Evolutionary conservation across 2,329 filamentous ascomycete genomes (phyloP).

Genomic region (Blastomyces gilchristii): DNA sequence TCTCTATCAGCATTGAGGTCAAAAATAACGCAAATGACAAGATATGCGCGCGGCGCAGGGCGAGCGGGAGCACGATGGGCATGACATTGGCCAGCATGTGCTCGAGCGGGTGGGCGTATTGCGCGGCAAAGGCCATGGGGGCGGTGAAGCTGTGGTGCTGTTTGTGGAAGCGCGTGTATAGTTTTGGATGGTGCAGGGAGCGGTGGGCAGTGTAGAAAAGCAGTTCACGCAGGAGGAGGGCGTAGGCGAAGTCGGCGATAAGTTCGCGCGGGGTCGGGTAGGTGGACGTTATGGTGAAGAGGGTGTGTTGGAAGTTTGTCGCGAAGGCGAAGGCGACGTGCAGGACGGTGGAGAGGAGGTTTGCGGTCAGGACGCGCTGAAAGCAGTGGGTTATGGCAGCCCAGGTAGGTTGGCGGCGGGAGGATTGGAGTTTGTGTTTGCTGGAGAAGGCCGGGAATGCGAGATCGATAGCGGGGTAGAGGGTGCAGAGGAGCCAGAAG

Average conservation of each 20-base stretch:
- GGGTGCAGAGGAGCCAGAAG: conserved; percentile 15
- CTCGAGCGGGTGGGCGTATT: conserved; percentile 50
- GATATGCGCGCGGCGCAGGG: conserved; percentile 40
- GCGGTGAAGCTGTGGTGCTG: conserved; percentile 48
- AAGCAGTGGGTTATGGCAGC: conserved; percentile 14
- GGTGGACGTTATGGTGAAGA: conserved; percentile 31
- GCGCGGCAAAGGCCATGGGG: conserved; percentile 45
- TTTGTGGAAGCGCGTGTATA: conserved; percentile 47
- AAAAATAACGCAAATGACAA: conserved; percentile 46
- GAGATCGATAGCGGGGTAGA: conserved; percentile 15
- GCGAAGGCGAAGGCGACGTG: conserved; percentile 17
- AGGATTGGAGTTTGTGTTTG: conserved; percentile 16
- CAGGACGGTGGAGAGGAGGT: conserved; percentile 34
- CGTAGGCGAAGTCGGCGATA: conserved; percentile 34
- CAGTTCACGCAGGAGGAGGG: conserved; percentile 30
- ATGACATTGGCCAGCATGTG: conserved; percentile 46
- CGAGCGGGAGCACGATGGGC: conserved; percentile 42
- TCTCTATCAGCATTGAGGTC: conserved; percentile 42
- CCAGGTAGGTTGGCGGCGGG: conserved; percentile 13
- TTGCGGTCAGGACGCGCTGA: conserved; percentile 35
- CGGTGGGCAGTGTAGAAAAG: conserved; percentile 50
- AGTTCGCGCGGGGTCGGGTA: conserved; percentile 33
- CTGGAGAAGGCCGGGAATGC: conserved; percentile 15
- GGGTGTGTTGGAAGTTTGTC: conserved; percentile 18
- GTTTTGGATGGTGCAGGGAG: conserved; percentile 39